Conservation (phyloP, 257 asterid species). For the Henckelia pumila region DNA sequence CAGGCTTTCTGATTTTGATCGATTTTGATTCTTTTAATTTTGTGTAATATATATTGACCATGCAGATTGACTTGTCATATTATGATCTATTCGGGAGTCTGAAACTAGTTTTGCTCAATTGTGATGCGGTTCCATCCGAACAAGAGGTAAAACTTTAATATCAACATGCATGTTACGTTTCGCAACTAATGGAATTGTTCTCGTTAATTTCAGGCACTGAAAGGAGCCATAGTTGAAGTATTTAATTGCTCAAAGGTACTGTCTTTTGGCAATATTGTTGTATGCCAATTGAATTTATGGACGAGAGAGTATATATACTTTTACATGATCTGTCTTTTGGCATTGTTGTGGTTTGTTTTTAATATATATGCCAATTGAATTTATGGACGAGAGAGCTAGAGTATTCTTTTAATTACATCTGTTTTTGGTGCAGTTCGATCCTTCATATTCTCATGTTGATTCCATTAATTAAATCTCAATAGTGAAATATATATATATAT, state of each 20-base stretch:
- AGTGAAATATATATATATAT: no score
- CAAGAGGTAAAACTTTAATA: constrained; percentile 49
- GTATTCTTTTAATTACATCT: constrained; percentile 18
- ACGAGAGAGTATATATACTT: constrained; percentile 6
- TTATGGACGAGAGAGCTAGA: constrained; percentile 1
- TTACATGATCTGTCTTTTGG: constrained; percentile 13
- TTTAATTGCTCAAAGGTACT: constrained; percentile 70
- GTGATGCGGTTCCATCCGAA: constrained; percentile 55
- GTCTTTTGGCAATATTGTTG: constrained; percentile 7
- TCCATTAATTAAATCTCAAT: constrained; percentile 22
- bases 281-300: constrained; percentile 14
- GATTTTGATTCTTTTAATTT: constrained; percentile 11
- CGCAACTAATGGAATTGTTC: constrained; percentile 25
- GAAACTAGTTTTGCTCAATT: constrained; percentile 57
- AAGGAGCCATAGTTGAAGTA: constrained; percentile 67
- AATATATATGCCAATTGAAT: constrained; percentile 18
- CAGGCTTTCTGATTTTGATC: neutral
- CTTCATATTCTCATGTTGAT: constrained; percentile 46
- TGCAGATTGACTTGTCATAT: constrained; percentile 77
- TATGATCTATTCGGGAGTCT: constrained; percentile 83
- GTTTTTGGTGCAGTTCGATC: constrained; percentile 37
- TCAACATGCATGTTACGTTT: constrained; percentile 23
- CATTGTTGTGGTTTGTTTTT: no score
- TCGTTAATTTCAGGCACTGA: constrained; percentile 56
- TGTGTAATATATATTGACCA: constrained; percentile 27